A percentile compares a stretch with the other conserved stretches of the same genome.
phyloP scores from a whole-genome alignment of 23 red algal genomes.

The Gracilaria domingensis region DNA sequence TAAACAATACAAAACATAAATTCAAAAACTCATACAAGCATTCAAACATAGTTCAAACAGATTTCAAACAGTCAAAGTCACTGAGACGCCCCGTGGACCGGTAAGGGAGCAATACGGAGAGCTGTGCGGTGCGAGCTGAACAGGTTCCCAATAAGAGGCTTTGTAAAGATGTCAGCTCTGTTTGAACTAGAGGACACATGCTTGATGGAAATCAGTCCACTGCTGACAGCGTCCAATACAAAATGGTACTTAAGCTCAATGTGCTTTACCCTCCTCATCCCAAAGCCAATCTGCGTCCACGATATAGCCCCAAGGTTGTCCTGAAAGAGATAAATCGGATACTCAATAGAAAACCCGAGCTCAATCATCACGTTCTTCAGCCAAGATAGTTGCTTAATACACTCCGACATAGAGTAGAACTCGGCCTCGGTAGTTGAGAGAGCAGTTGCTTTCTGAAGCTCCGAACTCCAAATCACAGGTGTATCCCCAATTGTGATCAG shows the following conservation, averaged over 20 bases:
- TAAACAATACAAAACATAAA: too few relatives aligned
- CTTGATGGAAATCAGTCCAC: conserved; percentile 2
- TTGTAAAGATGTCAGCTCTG: conserved; percentile 23
- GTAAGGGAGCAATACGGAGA: conserved; percentile 9
- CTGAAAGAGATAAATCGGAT: background rate
- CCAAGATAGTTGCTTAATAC: conserved; percentile 10
- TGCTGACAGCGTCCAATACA: background rate
- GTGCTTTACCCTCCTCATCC: conserved; percentile 29
- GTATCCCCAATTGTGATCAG: conserved; percentile 11
- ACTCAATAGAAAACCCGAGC: background rate
- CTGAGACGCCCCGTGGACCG: too few relatives aligned
- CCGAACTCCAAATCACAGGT: conserved; percentile 15
- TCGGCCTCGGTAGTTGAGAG: conserved; percentile 12
- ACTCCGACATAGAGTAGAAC: conserved; percentile 25
- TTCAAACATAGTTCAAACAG: too few relatives aligned
- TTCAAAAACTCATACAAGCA: too few relatives aligned
- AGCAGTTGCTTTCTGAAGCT: too few relatives aligned
- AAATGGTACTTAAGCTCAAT: background rate
- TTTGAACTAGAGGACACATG: conserved; percentile 3
- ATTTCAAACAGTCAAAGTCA: too few relatives aligned
- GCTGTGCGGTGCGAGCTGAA: background rate
- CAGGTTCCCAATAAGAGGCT: conserved; percentile 24
- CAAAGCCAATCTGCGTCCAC: background rate
- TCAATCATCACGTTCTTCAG: conserved; percentile 2
- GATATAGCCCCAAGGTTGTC: too few relatives aligned